A percentile compares a stretch with the other conserved stretches of the same genome.
Conservation (phyloP, 192 early-diverging fungal species). For the Glomus cerebriforme region DNA sequence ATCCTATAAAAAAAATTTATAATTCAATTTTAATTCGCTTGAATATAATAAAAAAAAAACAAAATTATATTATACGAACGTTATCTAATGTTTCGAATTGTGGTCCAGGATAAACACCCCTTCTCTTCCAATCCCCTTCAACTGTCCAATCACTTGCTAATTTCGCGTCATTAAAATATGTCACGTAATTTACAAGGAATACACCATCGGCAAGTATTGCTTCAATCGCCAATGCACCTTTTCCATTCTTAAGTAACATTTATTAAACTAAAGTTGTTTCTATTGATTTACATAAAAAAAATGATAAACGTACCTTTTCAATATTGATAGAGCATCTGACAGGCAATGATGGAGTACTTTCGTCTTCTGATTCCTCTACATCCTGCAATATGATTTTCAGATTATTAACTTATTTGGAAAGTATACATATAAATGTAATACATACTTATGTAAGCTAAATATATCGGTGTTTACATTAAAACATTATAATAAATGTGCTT, state of each 20-base stretch:
- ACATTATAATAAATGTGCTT: neutral
- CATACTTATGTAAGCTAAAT: neutral
- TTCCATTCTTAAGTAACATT: constrained; percentile 49
- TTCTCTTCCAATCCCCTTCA: constrained; percentile 88
- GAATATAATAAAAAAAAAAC: neutral
- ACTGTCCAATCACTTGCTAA: constrained; percentile 65
- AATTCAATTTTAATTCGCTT: neutral
- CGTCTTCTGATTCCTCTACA: constrained; percentile 58
- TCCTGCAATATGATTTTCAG: neutral
- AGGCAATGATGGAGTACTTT: constrained; percentile 61
- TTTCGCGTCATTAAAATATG: constrained; percentile 63
- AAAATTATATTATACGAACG: constrained; percentile 29
- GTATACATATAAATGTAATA: neutral
- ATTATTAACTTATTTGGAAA: too few species aligned
- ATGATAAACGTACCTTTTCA: constrained; percentile 68
- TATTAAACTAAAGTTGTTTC: neutral
- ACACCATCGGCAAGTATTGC: constrained; percentile 79
- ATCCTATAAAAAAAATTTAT: constrained; percentile 35
- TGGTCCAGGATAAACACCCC: constrained; percentile 87
- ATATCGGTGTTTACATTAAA: neutral
- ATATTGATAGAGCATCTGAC: constrained; percentile 81
- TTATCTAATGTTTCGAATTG: constrained; percentile 91
- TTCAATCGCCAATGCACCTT: constrained; percentile 81
- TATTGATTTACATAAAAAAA: neutral
- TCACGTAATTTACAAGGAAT: constrained; percentile 84